Evolutionary conservation across 1,284 basidiomycete species (phyloP), one percentile per base, ranked within the genome.

Genomic region (Cryptococcus sp.): DNA sequence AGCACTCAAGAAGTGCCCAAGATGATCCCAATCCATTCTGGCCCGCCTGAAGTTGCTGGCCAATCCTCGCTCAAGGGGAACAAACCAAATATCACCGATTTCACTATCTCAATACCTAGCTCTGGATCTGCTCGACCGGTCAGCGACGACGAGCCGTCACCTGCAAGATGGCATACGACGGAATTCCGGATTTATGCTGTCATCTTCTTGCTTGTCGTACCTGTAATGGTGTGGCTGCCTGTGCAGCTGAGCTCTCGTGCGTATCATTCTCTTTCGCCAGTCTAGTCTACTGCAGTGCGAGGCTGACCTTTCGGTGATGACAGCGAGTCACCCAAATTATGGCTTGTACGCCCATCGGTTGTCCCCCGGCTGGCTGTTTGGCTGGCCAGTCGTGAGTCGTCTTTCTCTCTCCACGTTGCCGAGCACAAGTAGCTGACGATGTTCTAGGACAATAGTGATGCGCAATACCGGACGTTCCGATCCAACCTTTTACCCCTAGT

Each of bases 161-260:
- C 55, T 11, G 59, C 80, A 39, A 64, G 89, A 79, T 98, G 94
- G 95, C 79, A 78, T 47, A 89, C 91, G 0, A 76, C 80, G 17
- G 95, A 98, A 76, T 98, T 96, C 80, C 80, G 84, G 59, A 69
- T 89, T 52, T 98, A 98, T 79, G 86, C 82, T 59, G 61, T 86
- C 25, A 80, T 87, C 1, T 85, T 87, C 40, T 73, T 80, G 16
- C 52, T 89, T 22, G 86, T 84, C 15, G 78, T 97, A 11, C 88
- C 89, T 0, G 69, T 87, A 55, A 91, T 98, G 88, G 79, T 85
- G 5, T 92, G 86, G 83, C 82, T 90, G 61, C 91, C 93, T 0
- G 81, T 90, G 26, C 78, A 80, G n/a, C 74, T 96, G 55, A 95
- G 93, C 70, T 81, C 80, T 55, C 68, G 92, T 91, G 77, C 78